Percentiles rank a stretch among this genome's conserved stretches.
These are phyloP conservation scores for Phytopythium montanum DNA, from an alignment of 352 stramenopile genomes.

Conservation along the genomic window DNA sequence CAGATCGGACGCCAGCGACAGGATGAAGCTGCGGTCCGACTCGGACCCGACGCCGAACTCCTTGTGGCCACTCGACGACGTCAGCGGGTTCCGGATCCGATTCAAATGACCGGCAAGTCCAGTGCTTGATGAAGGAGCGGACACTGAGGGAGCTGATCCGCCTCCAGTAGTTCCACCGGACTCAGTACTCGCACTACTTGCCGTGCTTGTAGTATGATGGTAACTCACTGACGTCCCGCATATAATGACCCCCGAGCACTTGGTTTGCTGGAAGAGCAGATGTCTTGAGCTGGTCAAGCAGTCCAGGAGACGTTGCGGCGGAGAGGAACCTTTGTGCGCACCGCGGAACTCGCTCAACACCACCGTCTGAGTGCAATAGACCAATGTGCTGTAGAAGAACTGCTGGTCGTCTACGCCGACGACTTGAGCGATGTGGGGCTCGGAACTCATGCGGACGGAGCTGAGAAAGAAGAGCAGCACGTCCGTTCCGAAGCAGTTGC, in stretches of 20 bases:
- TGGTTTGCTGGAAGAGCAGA: slow-evolving; percentile 61
- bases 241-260: slow-evolving; percentile 52
- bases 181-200: background rate
- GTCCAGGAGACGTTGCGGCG: slow-evolving; percentile 28
- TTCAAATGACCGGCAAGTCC: slow-evolving; percentile 31
- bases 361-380: slow-evolving; percentile 60
- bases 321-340: slow-evolving; percentile 24
- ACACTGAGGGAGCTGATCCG: background rate
- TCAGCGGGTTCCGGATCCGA: slow-evolving; percentile 42
- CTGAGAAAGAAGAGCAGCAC: slow-evolving; percentile 48
- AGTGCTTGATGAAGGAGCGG: background rate
- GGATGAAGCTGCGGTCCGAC: slow-evolving; percentile 67
- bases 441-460: slow-evolving; percentile 35
- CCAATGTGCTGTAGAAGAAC: slow-evolving; percentile 66
- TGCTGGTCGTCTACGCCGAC: slow-evolving; percentile 57
- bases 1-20: slow-evolving; percentile 51
- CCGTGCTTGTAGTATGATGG: slow-evolving; percentile 6
- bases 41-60: slow-evolving; percentile 66
- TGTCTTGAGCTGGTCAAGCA: slow-evolving; percentile 45
- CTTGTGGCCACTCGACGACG: slow-evolving; percentile 37
- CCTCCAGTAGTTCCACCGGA: background rate
- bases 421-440: slow-evolving; percentile 25
- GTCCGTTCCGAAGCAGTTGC: slow-evolving; percentile 48
- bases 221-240: slow-evolving; percentile 25
- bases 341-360: slow-evolving; percentile 53